Base-by-base conservation (phyloP, 2,329 filamentous ascomycete species). In the Clonostachys rhizophaga region DNA sequence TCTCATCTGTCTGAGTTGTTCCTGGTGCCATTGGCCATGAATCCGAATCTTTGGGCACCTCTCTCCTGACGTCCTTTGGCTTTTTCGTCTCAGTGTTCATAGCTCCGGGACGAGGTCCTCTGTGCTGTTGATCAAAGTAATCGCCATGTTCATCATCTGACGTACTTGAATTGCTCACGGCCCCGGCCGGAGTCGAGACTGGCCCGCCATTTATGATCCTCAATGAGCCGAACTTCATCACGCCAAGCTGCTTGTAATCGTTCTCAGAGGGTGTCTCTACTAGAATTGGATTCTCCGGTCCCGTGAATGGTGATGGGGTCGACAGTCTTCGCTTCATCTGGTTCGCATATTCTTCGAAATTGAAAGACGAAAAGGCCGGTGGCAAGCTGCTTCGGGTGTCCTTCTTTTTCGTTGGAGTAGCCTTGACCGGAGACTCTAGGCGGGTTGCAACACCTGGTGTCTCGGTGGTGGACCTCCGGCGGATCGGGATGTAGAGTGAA, bases 171-270 rank as follows among this genome's bases (percentile, higher is more conserved):
- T 30, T 30, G 42, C 35, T 42, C 36, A 24, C 42, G 46, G 50
- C 50, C 13, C n/a, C 44, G 61, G 54, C 42, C 47, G 70, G 64
- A 42, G 74, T 79, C n/a, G 65, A 62, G 13, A 62, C 61, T 3
- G 82, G 81, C 4, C 69, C 66, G 13, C 79, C 81, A 59, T 86
- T 86, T 18, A 71, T 83, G 47, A 86, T 84, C 35, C 79, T 75
- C 44, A 86, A 56, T 2, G 79, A 79, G 3, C 83, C 83, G 46
- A 83, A 74, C 57, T 81, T 82, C 57, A 83, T 84, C 11, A 72
- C 78, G 4, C 82, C 82, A 34, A 81, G 74, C 42, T 83, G 79
- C 49, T 71, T 70, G 54, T 84, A 84, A n/a, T 78, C 73, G 30
- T 68, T 60, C 20, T 83, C 80, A 39, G 66, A 74, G 0, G 81